Percentiles rank a stretch among this genome's conserved stretches.
phyloP scores from a whole-genome alignment of 805 yeast species.

The Pichia occidentalis region DNA sequence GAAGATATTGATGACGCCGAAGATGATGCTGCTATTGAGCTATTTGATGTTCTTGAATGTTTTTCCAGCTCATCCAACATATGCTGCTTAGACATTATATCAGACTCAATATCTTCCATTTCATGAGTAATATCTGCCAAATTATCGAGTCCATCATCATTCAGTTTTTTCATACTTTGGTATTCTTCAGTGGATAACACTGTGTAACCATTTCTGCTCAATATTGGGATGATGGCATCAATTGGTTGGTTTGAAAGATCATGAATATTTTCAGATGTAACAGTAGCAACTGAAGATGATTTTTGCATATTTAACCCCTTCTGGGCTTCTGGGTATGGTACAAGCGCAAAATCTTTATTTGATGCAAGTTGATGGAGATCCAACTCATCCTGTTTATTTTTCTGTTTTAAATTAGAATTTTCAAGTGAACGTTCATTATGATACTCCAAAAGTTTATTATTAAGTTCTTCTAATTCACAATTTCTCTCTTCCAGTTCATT shows the following conservation, averaged over 20 bases:
- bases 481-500: constrained; percentile 1
- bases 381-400: not conserved
- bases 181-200: constrained; percentile 21
- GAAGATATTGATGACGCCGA: constrained; percentile 8
- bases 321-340: constrained; percentile 3
- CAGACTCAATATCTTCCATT: constrained; percentile 10
- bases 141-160: constrained; percentile 2
- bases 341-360: not conserved
- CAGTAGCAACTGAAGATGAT: constrained; percentile 10
- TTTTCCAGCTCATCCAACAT: constrained; percentile 11
- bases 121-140: constrained; percentile 11
- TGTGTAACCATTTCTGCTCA: constrained; percentile 22
- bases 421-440: not conserved
- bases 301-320: constrained; percentile 6
- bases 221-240: constrained; percentile 20
- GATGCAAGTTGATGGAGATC: not conserved
- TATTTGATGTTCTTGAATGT: constrained; percentile 7
- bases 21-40: too few relatives aligned
- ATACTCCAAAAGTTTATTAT: not conserved
- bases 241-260: constrained; percentile 21
- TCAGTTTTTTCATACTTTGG: constrained; percentile 12
- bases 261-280: constrained; percentile 9
- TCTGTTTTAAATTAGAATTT: not conserved
- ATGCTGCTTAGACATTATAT: constrained; percentile 12
- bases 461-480: not conserved